phyloP scores from a whole-genome alignment of 805 yeast species.

The Myxozyma udenii region DNA sequence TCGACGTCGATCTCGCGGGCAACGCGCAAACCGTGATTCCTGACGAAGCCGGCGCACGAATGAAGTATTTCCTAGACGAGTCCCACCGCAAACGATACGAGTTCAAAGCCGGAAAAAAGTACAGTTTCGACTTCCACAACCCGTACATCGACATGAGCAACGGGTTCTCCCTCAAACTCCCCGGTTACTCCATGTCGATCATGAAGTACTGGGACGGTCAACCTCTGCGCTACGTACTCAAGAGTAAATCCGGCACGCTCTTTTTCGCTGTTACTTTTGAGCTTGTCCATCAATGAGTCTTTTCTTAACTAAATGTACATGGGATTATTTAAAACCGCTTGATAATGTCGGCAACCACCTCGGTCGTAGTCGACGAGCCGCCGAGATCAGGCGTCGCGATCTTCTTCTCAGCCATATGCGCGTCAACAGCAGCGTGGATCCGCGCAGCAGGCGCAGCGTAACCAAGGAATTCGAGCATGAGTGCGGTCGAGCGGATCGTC shows the following conservation, averaged over 20 bases:
- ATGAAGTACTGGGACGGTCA: conserved; percentile 40
- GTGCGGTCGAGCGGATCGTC: conserved; percentile 94
- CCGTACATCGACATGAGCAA: conserved; percentile 50
- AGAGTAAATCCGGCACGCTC: conserved; percentile 31
- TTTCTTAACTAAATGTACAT: background rate
- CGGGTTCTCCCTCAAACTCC: conserved; percentile 51
- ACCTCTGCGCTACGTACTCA: conserved; percentile 41
- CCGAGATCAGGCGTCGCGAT: conserved; percentile 93
- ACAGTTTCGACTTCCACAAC: conserved; percentile 54
- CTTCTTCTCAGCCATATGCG: conserved; percentile 74
- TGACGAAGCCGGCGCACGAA: conserved; percentile 40
- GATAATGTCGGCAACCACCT: conserved; percentile 82
- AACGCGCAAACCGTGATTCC: conserved; percentile 8
- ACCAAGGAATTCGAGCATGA: conserved; percentile 96
- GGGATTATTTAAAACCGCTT: conserved; percentile 42
- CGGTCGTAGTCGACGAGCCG: conserved; percentile 80
- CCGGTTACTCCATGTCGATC: conserved; percentile 45
- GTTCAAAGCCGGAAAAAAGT: conserved; percentile 43
- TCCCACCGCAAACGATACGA: conserved; percentile 43
- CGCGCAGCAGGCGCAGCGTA: conserved; percentile 83
- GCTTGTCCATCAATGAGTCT: conserved; percentile 5
- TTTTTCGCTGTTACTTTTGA: conserved; percentile 35
- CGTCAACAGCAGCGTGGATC: conserved; percentile 92
- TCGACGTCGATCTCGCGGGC: background rate
- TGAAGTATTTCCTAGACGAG: conserved; percentile 44